These are phyloP conservation scores for Breynia disticha DNA, from an alignment of 441 rosid species.

Conservation along the genomic window DNA sequence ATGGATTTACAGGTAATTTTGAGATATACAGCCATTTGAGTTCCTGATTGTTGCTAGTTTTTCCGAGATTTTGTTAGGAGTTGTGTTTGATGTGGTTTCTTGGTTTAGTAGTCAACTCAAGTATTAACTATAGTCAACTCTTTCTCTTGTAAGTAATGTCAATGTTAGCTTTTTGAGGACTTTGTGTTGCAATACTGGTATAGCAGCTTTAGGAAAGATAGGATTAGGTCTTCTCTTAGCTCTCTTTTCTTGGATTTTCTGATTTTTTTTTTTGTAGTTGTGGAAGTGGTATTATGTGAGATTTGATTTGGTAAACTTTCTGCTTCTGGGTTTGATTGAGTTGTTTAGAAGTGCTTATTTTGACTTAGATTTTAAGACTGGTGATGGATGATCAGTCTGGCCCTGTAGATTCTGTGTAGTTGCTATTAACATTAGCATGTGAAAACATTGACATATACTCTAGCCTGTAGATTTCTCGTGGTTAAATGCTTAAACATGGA, in stretches of 20 bases:
- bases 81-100: constrained; percentile 1
- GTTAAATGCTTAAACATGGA: not conserved
- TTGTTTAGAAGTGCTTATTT: not conserved
- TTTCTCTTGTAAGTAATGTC: too few species aligned
- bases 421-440: not conserved
- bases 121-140: too few species aligned
- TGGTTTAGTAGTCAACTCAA: not conserved
- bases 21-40: not conserved
- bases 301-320: not conserved
- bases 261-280: not conserved
- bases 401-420: not conserved
- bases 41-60: not conserved
- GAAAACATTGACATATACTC: not conserved
- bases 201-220: not conserved
- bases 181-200: too few species aligned
- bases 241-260: not conserved
- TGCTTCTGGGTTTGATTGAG: not conserved
- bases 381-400: not conserved
- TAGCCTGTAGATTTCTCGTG: not conserved
- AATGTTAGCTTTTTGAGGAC: too few species aligned
- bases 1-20: constrained; percentile 68
- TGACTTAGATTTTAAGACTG: not conserved
- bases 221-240: not conserved
- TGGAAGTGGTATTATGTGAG: not conserved
- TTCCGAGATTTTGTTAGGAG: not conserved